phyloP scores from a whole-genome alignment of 768 basidiomycete species.

The Cystofilobasidium ferigula region DNA sequence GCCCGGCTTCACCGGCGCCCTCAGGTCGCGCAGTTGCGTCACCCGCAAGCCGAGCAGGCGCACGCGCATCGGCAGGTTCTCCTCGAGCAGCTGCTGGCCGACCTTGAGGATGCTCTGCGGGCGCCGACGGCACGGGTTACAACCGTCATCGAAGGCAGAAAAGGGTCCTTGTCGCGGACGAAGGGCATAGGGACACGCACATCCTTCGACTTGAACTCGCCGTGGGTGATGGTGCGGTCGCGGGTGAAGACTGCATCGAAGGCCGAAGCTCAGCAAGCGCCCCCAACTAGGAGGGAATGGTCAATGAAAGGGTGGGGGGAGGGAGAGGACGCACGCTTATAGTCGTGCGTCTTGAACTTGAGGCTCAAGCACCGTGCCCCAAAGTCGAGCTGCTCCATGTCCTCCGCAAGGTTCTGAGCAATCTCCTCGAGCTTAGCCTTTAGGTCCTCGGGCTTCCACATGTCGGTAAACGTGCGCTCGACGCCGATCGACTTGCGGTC shows the following conservation, averaged over 20 bases:
- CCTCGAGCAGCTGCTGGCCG: constrained; percentile 67
- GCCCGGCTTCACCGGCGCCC: constrained; percentile 43
- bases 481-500: constrained; percentile 86
- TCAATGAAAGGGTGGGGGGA: too few species aligned
- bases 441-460: constrained; percentile 56
- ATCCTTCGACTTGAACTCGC: constrained; percentile 67
- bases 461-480: constrained; percentile 70
- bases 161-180: background rate
- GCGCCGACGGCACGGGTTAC: too few species aligned
- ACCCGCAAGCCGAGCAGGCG: constrained; percentile 79
- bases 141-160: background rate
- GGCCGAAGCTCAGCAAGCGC: background rate
- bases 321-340: constrained; percentile 54
- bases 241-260: constrained; percentile 56
- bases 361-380: constrained; percentile 71
- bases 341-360: constrained; percentile 86
- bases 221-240: constrained; percentile 60
- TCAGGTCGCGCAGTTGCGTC: constrained; percentile 77
- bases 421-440: constrained; percentile 68
- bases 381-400: constrained; percentile 71
- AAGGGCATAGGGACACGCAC: constrained; percentile 48
- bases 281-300: background rate
- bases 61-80: constrained; percentile 66
- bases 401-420: constrained; percentile 65
- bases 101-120: constrained; percentile 42